Conservation (phyloP, 257 asterid species). For the Petunia axillaris region DNA sequence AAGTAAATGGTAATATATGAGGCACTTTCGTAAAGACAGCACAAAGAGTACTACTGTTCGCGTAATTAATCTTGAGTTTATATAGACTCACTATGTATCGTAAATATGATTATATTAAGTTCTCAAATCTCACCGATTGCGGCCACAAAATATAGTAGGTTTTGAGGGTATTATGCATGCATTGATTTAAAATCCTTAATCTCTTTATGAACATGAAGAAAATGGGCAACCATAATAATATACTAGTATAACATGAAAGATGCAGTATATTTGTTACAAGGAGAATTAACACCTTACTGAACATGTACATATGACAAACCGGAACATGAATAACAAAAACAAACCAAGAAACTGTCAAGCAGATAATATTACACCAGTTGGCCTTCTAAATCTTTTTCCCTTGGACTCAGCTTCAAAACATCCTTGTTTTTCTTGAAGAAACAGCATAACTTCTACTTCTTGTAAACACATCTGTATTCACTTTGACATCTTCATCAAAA, state of each 20-base stretch:
- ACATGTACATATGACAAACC: background rate
- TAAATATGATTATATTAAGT: too few relatives aligned
- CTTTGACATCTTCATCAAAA: conserved; percentile 15
- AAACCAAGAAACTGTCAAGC: background rate
- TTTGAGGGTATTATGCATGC: background rate
- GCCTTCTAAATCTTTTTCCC: background rate
- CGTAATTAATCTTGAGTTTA: too few relatives aligned
- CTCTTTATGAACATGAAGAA: background rate
- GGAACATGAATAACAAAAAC: background rate
- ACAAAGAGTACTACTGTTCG: background rate
- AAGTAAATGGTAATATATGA: background rate
- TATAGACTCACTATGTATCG: too few relatives aligned
- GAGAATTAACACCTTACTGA: background rate
- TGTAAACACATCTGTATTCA: conserved; percentile 17
- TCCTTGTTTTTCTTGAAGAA: background rate
- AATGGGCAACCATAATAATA: background rate
- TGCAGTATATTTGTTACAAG: background rate
- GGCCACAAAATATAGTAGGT: background rate
- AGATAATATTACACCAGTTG: background rate
- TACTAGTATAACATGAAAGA: background rate
- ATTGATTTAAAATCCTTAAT: background rate
- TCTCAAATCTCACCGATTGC: too few relatives aligned
- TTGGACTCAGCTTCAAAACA: conserved; percentile 9
- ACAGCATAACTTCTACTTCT: conserved; percentile 17
- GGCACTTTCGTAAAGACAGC: background rate